phyloP scores from a whole-genome alignment of 2,329 filamentous ascomycete genomes.

The Scytalidium sp. region DNA sequence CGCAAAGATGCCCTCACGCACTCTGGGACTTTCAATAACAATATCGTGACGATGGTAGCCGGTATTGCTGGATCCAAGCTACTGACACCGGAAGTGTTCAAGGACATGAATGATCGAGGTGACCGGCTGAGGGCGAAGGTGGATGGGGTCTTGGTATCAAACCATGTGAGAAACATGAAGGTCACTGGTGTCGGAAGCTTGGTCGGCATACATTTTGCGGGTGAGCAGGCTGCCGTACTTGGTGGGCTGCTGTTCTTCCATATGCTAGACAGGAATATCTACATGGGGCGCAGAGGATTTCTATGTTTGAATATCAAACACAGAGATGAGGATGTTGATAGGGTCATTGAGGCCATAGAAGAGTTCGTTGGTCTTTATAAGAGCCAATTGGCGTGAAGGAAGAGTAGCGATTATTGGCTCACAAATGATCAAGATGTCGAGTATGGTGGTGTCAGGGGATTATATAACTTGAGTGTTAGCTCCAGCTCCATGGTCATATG shows the following conservation, averaged over 20 bases:
- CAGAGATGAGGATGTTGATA: conserved; percentile 10
- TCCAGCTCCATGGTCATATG: too few relatives aligned
- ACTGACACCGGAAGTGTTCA: conserved; percentile 11
- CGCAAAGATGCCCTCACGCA: conserved; percentile 42
- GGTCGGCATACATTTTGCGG: conserved; percentile 16
- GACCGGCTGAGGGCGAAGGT: conserved; percentile 10
- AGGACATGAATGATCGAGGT: conserved; percentile 14
- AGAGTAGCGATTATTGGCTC: too few relatives aligned
- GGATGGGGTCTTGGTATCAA: conserved; percentile 8
- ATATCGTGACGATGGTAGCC: conserved; percentile 50
- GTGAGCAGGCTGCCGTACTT: conserved; percentile 13
- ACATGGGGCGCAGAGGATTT: conserved; percentile 19
- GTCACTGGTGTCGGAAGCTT: conserved; percentile 18
- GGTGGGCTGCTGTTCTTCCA: conserved; percentile 17
- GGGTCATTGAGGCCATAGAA: conserved; percentile 6
- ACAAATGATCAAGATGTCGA: too few relatives aligned
- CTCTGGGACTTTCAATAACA: conserved; percentile 68
- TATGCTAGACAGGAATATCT: conserved; percentile 19
- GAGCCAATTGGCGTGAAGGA: neutral
- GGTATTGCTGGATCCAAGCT: conserved; percentile 33
- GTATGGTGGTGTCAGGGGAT: too few relatives aligned
- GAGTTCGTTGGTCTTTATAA: neutral
- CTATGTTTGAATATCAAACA: conserved; percentile 18
- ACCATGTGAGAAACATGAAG: conserved; percentile 12
- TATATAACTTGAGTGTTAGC: too few relatives aligned